phyloP scores from a whole-genome alignment of 495 filamentous ascomycete species.

The Filosporella fistucella region DNA sequence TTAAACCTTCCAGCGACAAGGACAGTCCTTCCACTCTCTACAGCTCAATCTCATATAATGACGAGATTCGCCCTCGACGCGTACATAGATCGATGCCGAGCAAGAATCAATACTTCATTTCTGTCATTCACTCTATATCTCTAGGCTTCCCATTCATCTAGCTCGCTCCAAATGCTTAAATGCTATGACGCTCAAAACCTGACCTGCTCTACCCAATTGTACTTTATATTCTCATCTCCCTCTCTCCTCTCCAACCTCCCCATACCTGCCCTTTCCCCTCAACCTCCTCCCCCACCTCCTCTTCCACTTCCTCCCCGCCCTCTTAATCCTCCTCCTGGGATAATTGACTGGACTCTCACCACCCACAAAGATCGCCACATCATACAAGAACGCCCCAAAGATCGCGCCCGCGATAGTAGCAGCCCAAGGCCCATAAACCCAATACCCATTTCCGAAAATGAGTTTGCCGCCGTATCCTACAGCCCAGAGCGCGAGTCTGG shows the following conservation, averaged over 20 bases:
- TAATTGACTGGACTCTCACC: constrained; percentile 50
- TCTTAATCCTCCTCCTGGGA: constrained; percentile 24
- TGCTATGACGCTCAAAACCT: too few species aligned
- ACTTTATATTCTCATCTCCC: too few species aligned
- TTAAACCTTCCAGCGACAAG: too few species aligned
- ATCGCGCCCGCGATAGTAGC: constrained; percentile 38
- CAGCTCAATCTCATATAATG: too few species aligned
- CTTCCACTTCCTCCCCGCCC: constrained; percentile 18
- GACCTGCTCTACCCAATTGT: too few species aligned
- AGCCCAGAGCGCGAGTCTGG: constrained; percentile 37
- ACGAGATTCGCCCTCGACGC: too few species aligned
- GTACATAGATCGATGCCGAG: too few species aligned
- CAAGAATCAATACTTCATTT: too few species aligned
- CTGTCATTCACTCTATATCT: too few species aligned
- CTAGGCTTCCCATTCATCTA: too few species aligned
- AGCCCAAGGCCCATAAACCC: constrained; percentile 35
- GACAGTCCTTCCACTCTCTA: too few species aligned
- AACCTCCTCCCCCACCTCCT: constrained; percentile 14
- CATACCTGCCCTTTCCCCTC: constrained; percentile 1
- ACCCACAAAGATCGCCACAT: constrained; percentile 48
- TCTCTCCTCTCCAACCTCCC: background rate
- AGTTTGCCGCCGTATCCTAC: constrained; percentile 39
- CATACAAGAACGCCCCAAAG: constrained; percentile 44
- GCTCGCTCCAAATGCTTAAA: too few species aligned
- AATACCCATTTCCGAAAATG: constrained; percentile 38